Conservation (phyloP, 1,284 basidiomycete genomes). For the Cryptococcus depauperatus region DNA sequence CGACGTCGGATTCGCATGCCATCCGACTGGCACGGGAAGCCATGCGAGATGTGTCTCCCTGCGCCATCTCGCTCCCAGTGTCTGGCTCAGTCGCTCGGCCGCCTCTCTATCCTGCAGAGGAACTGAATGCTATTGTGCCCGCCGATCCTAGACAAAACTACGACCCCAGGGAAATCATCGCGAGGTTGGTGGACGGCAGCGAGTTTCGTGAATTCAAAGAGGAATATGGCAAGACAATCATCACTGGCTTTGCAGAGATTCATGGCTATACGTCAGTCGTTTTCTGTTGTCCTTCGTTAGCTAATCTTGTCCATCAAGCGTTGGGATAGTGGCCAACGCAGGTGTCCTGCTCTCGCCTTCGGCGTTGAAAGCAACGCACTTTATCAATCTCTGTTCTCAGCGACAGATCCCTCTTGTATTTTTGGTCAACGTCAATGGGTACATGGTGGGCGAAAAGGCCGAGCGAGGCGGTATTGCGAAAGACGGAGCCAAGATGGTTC, state of each 20-base stretch:
- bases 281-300: conserved; percentile 1
- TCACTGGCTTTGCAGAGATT: conserved; percentile 85
- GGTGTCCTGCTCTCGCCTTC: conserved; percentile 90
- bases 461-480: conserved; percentile 93
- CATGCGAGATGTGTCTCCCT: conserved; percentile 64
- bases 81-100: conserved; percentile 18
- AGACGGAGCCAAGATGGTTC: conserved; percentile 96
- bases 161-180: conserved; percentile 89
- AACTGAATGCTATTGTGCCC: conserved; percentile 84
- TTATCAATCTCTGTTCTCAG: conserved; percentile 90
- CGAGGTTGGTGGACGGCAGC: conserved; percentile 83
- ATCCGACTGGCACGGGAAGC: conserved; percentile 74
- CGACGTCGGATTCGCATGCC: conserved; percentile 79
- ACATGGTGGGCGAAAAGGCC: conserved; percentile 92
- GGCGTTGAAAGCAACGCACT: conserved; percentile 87
- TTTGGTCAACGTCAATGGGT: conserved; percentile 83
- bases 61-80: background rate
- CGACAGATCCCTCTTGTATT: conserved; percentile 82
- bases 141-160: conserved; percentile 79
- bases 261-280: conserved; percentile 62
- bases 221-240: conserved; percentile 81
- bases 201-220: conserved; percentile 92
- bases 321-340: conserved; percentile 87
- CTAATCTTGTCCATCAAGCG: conserved; percentile 43
- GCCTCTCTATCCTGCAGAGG: conserved; percentile 69